Conservation (phyloP, 1,284 basidiomycete species). For the Cryptococcus neoformans region DNA sequence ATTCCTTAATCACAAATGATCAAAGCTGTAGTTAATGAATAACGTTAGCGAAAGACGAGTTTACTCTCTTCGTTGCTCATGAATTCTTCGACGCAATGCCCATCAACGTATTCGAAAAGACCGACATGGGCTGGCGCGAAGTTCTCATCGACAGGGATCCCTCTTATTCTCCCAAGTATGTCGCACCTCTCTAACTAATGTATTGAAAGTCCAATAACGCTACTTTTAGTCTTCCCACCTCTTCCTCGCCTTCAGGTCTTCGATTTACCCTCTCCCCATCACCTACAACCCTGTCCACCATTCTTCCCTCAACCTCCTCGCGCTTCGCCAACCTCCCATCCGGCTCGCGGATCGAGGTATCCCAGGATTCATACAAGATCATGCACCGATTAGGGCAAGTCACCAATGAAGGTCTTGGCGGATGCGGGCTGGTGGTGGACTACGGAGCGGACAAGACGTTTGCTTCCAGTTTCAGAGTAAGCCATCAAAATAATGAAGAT, state of each 20-base stretch:
- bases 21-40: neutral
- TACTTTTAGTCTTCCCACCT: constrained; percentile 16
- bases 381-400: constrained; percentile 66
- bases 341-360: constrained; percentile 74
- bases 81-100: constrained; percentile 99
- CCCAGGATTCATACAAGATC: constrained; percentile 64
- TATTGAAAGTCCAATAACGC: constrained; percentile 6
- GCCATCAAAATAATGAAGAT: no score
- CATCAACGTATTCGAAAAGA: constrained; percentile 83
- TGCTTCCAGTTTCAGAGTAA: constrained; percentile 69
- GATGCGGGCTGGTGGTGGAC: constrained; percentile 82
- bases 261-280: constrained; percentile 65
- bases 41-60: constrained; percentile 52
- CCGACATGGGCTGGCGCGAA: constrained; percentile 78
- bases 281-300: constrained; percentile 62
- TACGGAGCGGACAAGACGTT: constrained; percentile 77
- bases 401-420: constrained; percentile 54
- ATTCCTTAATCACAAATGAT: neutral
- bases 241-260: constrained; percentile 50
- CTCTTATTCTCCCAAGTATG: constrained; percentile 18
- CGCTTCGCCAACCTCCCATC: constrained; percentile 65
- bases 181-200: no score
- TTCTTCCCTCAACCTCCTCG: constrained; percentile 66
- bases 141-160: constrained; percentile 64
- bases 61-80: constrained; percentile 88